Evolutionary conservation across 2,329 filamentous ascomycete genomes (phyloP).

Genomic region (Chaetomiaceae sp.): DNA sequence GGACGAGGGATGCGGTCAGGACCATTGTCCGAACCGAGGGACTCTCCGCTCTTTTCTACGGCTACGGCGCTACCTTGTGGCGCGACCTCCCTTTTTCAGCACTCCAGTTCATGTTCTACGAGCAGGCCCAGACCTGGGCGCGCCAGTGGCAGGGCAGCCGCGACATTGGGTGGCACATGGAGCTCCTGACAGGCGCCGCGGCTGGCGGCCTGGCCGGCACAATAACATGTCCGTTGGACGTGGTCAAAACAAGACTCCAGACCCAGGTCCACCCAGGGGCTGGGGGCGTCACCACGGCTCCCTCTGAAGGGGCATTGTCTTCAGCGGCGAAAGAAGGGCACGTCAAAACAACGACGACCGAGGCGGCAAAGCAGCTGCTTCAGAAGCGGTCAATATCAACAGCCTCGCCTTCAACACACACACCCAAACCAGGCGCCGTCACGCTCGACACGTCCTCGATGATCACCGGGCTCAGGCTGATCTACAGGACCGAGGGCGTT

Average conservation of each 20-base stretch:
- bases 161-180: constrained; percentile 79
- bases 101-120: constrained; percentile 96
- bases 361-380: constrained; percentile 34
- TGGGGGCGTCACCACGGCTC: constrained; percentile 14
- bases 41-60: constrained; percentile 80
- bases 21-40: constrained; percentile 84
- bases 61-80: constrained; percentile 94
- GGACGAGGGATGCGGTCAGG: constrained; percentile 74
- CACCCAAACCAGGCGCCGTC: constrained; percentile 71
- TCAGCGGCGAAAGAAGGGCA: constrained; percentile 20
- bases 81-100: constrained; percentile 94
- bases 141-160: constrained; percentile 71
- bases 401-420: constrained; percentile 79
- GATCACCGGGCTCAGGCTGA: constrained; percentile 73
- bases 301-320: neutral
- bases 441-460: constrained; percentile 87
- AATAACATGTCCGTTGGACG: constrained; percentile 91
- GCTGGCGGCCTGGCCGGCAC: constrained; percentile 92
- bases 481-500: constrained; percentile 86
- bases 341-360: constrained; percentile 25
- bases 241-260: constrained; percentile 94
- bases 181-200: constrained; percentile 82
- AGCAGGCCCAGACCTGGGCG: constrained; percentile 82
- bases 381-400: constrained; percentile 79
- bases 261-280: constrained; percentile 64